Conservation (phyloP, 768 basidiomycete genomes). For the Coprinopsis sp. region DNA sequence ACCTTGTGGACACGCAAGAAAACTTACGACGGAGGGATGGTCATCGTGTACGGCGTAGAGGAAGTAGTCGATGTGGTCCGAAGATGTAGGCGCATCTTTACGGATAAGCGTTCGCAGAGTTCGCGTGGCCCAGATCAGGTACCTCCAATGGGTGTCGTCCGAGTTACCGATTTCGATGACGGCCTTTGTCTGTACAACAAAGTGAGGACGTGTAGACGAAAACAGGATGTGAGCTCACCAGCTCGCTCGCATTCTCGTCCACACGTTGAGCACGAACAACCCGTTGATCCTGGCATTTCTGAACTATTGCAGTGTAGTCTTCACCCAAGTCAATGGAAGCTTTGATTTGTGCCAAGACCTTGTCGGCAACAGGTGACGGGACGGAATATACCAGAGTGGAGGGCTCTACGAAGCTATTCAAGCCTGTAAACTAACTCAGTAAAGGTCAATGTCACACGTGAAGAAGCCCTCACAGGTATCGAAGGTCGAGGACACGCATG, state of each 20-base stretch:
- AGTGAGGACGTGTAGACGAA: neutral
- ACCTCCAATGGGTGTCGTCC: conserved; percentile 72
- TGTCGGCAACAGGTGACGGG: conserved; percentile 37
- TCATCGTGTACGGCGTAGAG: conserved; percentile 56
- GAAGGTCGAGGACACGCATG: conserved; percentile 57
- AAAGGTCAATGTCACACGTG: neutral
- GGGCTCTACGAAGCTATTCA: conserved; percentile 60
- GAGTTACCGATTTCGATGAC: conserved; percentile 58
- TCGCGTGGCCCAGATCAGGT: conserved; percentile 64
- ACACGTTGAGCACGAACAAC: conserved; percentile 36
- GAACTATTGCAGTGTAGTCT: conserved; percentile 35
- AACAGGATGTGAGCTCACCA: conserved; percentile 32
- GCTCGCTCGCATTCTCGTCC: conserved; percentile 37
- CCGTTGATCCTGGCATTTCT: conserved; percentile 40
- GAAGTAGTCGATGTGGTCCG: conserved; percentile 51
- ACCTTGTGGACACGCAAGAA: neutral
- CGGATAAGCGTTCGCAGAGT: conserved; percentile 66
- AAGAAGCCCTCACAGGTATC: conserved; percentile 47
- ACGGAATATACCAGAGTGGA: conserved; percentile 52
- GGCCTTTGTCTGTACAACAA: conserved; percentile 15
- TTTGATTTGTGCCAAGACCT: conserved; percentile 35
- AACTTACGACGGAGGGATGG: conserved; percentile 61
- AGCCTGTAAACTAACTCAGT: conserved; percentile 33
- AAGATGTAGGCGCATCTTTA: conserved; percentile 50
- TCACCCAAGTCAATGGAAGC: conserved; percentile 25